These are phyloP conservation scores for Clathrus columnatus DNA, from an alignment of 768 basidiomycete genomes.

Conservation along the genomic window DNA sequence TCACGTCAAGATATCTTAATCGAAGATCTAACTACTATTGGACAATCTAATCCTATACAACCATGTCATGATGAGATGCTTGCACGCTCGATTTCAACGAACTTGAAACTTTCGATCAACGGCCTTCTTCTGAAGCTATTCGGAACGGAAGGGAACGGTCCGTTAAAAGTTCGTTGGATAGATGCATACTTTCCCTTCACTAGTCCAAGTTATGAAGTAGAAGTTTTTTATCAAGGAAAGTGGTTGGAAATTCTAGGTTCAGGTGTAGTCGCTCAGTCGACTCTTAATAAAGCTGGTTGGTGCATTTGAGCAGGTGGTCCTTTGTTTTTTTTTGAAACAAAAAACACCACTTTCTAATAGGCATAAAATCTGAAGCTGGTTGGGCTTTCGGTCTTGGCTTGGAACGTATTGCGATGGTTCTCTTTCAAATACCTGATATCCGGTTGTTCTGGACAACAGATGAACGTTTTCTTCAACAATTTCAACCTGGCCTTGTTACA, in stretches of 20 bases:
- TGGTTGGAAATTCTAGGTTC: slow-evolving; percentile 96
- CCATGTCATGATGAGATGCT: slow-evolving; percentile 62
- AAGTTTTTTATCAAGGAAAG: slow-evolving; percentile 91
- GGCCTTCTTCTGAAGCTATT: slow-evolving; percentile 77
- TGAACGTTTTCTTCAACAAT: slow-evolving; percentile 80
- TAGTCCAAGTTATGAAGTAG: slow-evolving; percentile 94
- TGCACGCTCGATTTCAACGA: slow-evolving; percentile 66
- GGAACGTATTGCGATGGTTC: slow-evolving; percentile 95
- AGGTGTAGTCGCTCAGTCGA: slow-evolving; percentile 85
- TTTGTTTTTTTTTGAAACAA: not conserved
- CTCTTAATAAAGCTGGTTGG: slow-evolving; percentile 80
- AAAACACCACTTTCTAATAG: slow-evolving; percentile 28
- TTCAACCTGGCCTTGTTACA: slow-evolving; percentile 63
- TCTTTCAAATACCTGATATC: slow-evolving; percentile 95
- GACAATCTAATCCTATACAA: slow-evolving; percentile 74
- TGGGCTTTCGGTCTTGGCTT: slow-evolving; percentile 99
- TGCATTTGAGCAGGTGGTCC: slow-evolving; percentile 11
- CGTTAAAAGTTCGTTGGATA: slow-evolving; percentile 90
- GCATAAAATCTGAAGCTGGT: slow-evolving; percentile 73
- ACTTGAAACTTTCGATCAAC: slow-evolving; percentile 87
- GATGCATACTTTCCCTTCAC: slow-evolving; percentile 98
- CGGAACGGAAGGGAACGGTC: slow-evolving; percentile 53
- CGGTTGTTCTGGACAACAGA: slow-evolving; percentile 96
- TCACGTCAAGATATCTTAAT: slow-evolving; percentile 72
- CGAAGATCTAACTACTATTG: slow-evolving; percentile 73